Base-by-base conservation (phyloP, 441 rosid species). In the Gossypium trilobum region DNA sequence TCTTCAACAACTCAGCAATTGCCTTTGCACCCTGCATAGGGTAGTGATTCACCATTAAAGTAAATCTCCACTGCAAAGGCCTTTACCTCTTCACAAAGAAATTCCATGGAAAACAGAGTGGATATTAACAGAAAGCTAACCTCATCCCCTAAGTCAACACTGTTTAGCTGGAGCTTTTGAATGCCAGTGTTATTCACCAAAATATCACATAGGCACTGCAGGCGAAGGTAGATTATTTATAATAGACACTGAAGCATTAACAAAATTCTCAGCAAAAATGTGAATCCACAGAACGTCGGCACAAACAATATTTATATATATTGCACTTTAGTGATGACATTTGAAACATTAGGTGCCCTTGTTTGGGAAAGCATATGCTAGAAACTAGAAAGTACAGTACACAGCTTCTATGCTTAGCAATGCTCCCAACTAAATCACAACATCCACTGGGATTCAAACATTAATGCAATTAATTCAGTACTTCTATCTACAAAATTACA, bases 61-160 rank as follows among this genome's bases (percentile, higher is more conserved):
- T 33, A 68, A 62, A 70, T 67, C 69, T 71, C 62, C 13, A 33
- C 29, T 3, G 58, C 13, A 20, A 65, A 78, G 56, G 54, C 42
- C 50, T 55, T 73, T 7, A 66, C 39, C 70, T 59, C 33, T 62
- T 42, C 33, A 70, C 6, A 73, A 31, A 58, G 55, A 66, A 69
- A 9, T 65, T 74, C 27, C 70, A 50, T 36, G 13, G 68, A 8
- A 16, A 33, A 48, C 23, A 27, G 69, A 33, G 31, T 60, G 52
- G 14, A 68, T 61, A 33, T 65, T 20, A 69, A 75, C 71, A 67
- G 71, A 33, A 77, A 63, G 82, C 88, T 74, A 75, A 93, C 97
- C 96, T 90, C 95, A 80, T 93, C 98, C 57, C 95, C 93, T 73
- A 93, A 3, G 79, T 84, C 89, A 59, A 86, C 79, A 75, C 98